Evolutionary conservation across 495 filamentous ascomycete species (phyloP).

Genomic region (Clavariopsis aquatica): DNA sequence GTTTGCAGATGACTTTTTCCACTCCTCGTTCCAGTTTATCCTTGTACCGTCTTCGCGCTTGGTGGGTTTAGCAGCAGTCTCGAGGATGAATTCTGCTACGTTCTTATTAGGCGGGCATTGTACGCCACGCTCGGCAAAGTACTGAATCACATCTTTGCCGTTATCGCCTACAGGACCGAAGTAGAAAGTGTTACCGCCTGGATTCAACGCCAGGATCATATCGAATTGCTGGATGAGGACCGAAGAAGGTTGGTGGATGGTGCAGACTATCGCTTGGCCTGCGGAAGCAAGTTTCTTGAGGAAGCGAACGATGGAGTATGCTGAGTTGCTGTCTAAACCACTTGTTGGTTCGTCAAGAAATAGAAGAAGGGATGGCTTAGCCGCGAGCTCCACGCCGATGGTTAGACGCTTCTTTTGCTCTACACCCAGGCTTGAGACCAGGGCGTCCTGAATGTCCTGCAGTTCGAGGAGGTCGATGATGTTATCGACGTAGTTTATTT

Average conservation of each 20-base stretch:
- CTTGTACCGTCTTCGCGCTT: slow-evolving; percentile 54
- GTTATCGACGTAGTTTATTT: slow-evolving; percentile 48
- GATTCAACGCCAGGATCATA: slow-evolving; percentile 69
- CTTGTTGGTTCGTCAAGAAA: slow-evolving; percentile 63
- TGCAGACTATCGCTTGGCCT: slow-evolving; percentile 77
- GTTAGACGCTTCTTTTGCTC: slow-evolving; percentile 75
- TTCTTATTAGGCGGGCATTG: slow-evolving; percentile 67
- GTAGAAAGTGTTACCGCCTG: slow-evolving; percentile 71
- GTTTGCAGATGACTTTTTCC: slow-evolving; percentile 62
- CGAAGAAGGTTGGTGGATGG: slow-evolving; percentile 76
- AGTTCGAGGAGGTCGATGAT: slow-evolving; percentile 49
- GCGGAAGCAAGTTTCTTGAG: slow-evolving; percentile 77
- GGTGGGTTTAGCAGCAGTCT: slow-evolving; percentile 68
- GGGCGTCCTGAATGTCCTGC: slow-evolving; percentile 46
- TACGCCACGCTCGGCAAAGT: slow-evolving; percentile 65
- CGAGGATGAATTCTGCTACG: slow-evolving; percentile 83
- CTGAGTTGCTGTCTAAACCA: slow-evolving; percentile 83
- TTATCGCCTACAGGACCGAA: slow-evolving; percentile 71
- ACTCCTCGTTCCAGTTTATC: slow-evolving; percentile 72
- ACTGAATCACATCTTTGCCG: slow-evolving; percentile 62
- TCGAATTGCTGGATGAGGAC: slow-evolving; percentile 76
- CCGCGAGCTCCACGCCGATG: slow-evolving; percentile 89
- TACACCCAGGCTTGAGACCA: slow-evolving; percentile 58
- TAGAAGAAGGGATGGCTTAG: slow-evolving; percentile 76
- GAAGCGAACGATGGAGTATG: slow-evolving; percentile 80